These are phyloP conservation scores for Ophiostoma triangulosporum DNA, from an alignment of 2,329 filamentous ascomycete species.

Conservation along the genomic window DNA sequence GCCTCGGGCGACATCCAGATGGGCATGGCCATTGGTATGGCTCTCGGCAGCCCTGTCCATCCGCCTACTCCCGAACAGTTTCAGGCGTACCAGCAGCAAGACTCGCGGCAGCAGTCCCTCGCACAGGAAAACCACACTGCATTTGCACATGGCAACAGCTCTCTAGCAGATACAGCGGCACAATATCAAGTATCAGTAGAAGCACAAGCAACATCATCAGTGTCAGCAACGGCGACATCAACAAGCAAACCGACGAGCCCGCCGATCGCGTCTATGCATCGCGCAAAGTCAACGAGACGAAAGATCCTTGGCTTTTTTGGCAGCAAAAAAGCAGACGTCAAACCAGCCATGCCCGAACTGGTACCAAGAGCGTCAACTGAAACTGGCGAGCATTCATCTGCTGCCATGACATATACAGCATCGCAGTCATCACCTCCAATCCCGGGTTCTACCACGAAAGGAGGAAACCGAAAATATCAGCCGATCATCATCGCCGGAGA, in stretches of 20 bases:
- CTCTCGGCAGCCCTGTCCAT: conserved; percentile 54
- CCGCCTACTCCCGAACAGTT: conserved; percentile 18
- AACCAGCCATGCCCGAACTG: background rate
- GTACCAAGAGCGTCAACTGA: background rate
- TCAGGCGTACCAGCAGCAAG: conserved; percentile 3
- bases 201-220: too few relatives aligned
- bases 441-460: conserved; percentile 19
- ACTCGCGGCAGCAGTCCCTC: background rate
- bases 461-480: conserved; percentile 29
- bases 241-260: background rate
- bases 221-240: background rate
- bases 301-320: conserved; percentile 44
- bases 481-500: conserved; percentile 25
- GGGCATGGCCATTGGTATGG: conserved; percentile 69
- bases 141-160: background rate
- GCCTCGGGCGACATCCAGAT: conserved; percentile 39
- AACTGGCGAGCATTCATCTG: background rate
- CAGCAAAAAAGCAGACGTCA: conserved; percentile 24
- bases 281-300: conserved; percentile 41
- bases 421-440: background rate
- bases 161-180: background rate
- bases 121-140: background rate
- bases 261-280: conserved; percentile 18
- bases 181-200: background rate
- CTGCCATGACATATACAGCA: background rate